Evolutionary conservation across 768 basidiomycete species (phyloP).

Genomic region (Auricularia sp.): DNA sequence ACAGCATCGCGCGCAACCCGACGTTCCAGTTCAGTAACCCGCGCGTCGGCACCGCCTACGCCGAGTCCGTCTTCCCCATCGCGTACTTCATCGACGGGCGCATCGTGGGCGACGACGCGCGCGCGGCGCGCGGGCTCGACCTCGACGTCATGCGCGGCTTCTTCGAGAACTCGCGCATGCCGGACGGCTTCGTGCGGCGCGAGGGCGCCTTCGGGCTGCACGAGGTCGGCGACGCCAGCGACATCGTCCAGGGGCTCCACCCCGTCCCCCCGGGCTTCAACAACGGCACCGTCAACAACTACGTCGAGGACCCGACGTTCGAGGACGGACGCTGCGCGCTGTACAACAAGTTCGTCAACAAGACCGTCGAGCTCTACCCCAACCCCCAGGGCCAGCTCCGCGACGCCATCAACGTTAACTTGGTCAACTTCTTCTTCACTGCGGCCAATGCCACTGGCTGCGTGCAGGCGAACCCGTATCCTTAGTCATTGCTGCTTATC

Average conservation of each 20-base stretch:
- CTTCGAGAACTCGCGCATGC: neutral
- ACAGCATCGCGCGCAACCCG: conserved; percentile 6
- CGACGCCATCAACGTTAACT: conserved; percentile 2
- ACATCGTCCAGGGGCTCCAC: neutral
- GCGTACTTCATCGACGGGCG: conserved; percentile 5
- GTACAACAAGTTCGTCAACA: conserved; percentile 2
- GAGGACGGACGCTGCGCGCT: neutral
- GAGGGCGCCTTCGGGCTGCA: neutral
- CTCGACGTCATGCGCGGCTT: conserved; percentile 3
- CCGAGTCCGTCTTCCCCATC: conserved; percentile 5
- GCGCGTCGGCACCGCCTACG: conserved; percentile 3
- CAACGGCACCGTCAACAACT: neutral
- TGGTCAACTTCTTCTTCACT: conserved; percentile 1
- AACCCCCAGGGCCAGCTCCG: conserved; percentile 2
- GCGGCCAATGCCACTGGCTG: too few relatives aligned
- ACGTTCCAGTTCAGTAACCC: conserved; percentile 2
- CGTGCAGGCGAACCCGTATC: too few relatives aligned
- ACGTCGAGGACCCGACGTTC: neutral
- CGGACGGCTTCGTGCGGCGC: neutral
- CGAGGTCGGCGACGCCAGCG: neutral
- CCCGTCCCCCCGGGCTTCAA: neutral
- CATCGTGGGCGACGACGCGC: too few relatives aligned
- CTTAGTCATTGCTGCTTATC: too few relatives aligned
- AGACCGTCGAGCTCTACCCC: conserved; percentile 1
- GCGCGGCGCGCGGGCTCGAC: neutral